Percentiles rank a stretch among this genome's conserved stretches.
These are phyloP conservation scores for Cryptococcus sp. DNA, from an alignment of 1,284 basidiomycete genomes.

Conservation along the genomic window DNA sequence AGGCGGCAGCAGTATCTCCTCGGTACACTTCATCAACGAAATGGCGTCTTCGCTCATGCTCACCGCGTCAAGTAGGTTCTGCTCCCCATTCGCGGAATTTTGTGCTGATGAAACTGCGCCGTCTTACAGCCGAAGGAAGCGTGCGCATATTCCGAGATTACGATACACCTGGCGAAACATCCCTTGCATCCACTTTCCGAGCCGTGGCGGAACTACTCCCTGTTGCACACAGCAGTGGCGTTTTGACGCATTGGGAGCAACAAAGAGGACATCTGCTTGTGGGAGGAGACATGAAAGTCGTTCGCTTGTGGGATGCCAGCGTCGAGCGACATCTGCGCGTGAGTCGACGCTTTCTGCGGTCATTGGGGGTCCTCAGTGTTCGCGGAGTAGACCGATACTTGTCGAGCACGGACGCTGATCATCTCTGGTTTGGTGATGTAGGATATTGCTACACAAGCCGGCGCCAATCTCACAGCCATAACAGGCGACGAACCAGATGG, in stretches of 20 bases:
- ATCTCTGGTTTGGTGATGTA: constrained; percentile 4
- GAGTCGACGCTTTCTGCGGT: constrained; percentile 34
- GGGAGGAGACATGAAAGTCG: constrained; percentile 85
- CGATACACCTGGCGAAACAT: constrained; percentile 60
- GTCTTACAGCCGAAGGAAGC: constrained; percentile 74
- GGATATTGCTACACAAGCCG: constrained; percentile 76
- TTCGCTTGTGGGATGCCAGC: constrained; percentile 94
- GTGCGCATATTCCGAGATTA: constrained; percentile 92
- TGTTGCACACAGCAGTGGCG: constrained; percentile 65
- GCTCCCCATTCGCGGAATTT: background rate
- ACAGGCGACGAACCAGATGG: constrained; percentile 72
- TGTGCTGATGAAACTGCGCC: background rate
- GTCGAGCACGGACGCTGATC: background rate
- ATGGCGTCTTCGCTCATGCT: constrained; percentile 89
- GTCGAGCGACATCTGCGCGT: constrained; percentile 82
- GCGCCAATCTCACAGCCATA: constrained; percentile 85
- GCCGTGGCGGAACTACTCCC: constrained; percentile 77
- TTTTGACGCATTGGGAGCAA: constrained; percentile 95
- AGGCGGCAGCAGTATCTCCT: constrained; percentile 77
- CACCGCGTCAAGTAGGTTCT: constrained; percentile 72
- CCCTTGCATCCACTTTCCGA: constrained; percentile 89
- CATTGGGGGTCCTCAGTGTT: background rate
- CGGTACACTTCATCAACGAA: constrained; percentile 93
- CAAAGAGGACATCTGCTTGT: constrained; percentile 78
- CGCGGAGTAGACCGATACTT: background rate